Evolutionary conservation across 495 filamentous ascomycete species (phyloP).

Genomic region (Trichoderma reesei): DNA sequence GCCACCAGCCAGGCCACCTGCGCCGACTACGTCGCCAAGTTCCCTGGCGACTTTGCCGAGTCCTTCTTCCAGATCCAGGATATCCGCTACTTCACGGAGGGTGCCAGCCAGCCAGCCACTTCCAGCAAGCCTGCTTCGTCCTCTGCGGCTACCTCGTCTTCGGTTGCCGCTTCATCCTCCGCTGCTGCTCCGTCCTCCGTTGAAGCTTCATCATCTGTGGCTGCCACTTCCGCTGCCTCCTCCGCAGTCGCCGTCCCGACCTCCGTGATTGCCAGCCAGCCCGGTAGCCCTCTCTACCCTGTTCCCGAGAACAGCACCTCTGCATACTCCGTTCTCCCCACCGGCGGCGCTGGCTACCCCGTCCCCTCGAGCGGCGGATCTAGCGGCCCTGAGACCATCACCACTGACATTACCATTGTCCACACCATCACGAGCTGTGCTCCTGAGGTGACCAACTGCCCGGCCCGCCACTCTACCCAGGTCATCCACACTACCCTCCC

Average conservation of each 20-base stretch:
- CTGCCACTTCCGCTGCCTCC: background rate
- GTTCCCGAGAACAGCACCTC: background rate
- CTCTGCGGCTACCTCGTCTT: background rate
- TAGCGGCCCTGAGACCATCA: slow-evolving; percentile 6
- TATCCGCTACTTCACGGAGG: slow-evolving; percentile 41
- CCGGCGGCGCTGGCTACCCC: background rate
- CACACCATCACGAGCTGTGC: slow-evolving; percentile 28
- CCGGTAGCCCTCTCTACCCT: slow-evolving; percentile 9
- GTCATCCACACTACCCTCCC: slow-evolving; percentile 17
- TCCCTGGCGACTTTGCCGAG: slow-evolving; percentile 45
- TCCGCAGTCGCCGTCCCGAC: background rate
- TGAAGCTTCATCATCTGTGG: background rate
- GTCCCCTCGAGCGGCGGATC: background rate
- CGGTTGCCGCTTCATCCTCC: background rate
- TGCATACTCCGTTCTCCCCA: background rate
- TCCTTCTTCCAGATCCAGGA: slow-evolving; percentile 47
- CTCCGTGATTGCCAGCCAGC: background rate
- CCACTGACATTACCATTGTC: slow-evolving; percentile 24
- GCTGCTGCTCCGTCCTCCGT: background rate
- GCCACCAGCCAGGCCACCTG: slow-evolving; percentile 30
- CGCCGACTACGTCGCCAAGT: slow-evolving; percentile 46
- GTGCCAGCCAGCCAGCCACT: slow-evolving; percentile 30
- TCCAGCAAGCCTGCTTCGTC: slow-evolving; percentile 31
- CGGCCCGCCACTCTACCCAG: background rate
- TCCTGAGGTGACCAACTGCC: slow-evolving; percentile 3